Base-by-base conservation (phyloP, 192 early-diverging fungal genomes). In the Podila minutissima region DNA sequence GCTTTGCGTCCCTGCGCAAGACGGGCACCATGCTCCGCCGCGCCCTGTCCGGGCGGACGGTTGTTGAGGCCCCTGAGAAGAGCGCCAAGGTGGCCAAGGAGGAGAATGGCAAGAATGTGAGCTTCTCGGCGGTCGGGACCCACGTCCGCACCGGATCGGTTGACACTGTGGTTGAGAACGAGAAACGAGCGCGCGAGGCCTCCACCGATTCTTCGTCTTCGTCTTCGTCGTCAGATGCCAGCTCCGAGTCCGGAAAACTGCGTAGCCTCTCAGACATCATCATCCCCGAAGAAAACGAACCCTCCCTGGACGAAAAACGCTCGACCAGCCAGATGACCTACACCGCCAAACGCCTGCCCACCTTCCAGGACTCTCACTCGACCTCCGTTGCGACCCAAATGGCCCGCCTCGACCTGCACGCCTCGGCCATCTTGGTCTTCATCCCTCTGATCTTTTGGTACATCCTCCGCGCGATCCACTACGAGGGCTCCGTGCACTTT, bases 21-120 rank as follows among this genome's bases (percentile, higher is more conserved):
- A 73, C 77, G 5, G 77, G 77, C n/a, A 81, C 77, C 10, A 69
- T 48, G 46, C 46, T 81, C 13, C 72, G 63, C n/a, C 66, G 77
- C 26, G 77, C 77, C 0, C 31, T 81, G 19, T 81, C 77, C 22
- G 77, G 77, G 13, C 71, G 77, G 6, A 73, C 77, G 0, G 48
- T 73, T 37, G 71, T 69, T 15, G 60, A 62, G 6, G 12, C 20
- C 5, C 8, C 35, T 20, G 53, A 28, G 6, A 37, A 64, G 19
- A 50, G 60, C 31, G 2, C 41, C 13, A 46, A 46, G 41, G 41
- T 46, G 2, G 2, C 41, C 15, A 13, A 49, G 12, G 38, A 69
- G 22, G 5, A 60, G 6, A 15, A n/a, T 33, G 33, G 8, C 22
- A 26, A 66, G 22, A 46, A 29, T 31, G 15, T 59, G 13, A 53